These are phyloP conservation scores for Pinus albicaulis DNA, from an alignment of 75 land plant genomes.

Conservation along the genomic window DNA sequence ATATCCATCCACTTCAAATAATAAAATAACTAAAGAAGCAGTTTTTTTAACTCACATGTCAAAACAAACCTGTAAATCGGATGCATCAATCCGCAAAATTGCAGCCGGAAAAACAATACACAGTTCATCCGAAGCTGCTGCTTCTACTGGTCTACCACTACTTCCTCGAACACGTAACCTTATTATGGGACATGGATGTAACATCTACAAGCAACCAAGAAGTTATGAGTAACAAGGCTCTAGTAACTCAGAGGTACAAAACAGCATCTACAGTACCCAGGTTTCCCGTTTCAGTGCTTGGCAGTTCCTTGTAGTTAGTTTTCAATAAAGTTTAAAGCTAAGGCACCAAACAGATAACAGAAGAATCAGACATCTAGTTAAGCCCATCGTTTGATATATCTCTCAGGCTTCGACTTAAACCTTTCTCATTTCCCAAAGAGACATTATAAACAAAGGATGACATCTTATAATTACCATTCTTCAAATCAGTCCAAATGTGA, in stretches of 20 bases:
- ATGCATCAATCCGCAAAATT: slow-evolving; percentile 73
- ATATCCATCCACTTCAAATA: not conserved
- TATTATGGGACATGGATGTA: slow-evolving; percentile 54
- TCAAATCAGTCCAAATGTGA: no score
- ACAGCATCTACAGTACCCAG: not conserved
- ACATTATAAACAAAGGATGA: no score
- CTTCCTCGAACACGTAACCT: slow-evolving; percentile 57
- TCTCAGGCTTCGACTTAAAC: no score
- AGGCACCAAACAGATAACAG: not conserved
- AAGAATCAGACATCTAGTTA: not conserved
- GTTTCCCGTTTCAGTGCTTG: not conserved
- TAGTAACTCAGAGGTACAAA: not conserved
- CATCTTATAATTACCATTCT: no score
- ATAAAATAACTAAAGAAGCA: not conserved
- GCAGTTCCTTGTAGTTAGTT: not conserved
- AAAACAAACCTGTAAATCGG: slow-evolving; percentile 63
- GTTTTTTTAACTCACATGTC: not conserved
- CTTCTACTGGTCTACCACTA: slow-evolving; percentile 24
- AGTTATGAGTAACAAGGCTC: not conserved
- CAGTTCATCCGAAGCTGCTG: slow-evolving; percentile 55
- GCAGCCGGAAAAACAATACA: slow-evolving; percentile 68
- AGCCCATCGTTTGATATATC: not conserved
- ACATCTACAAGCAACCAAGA: slow-evolving; percentile 27
- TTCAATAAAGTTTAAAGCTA: not conserved
- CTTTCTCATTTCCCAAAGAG: no score